Percentiles rank a stretch among this genome's conserved stretches.
phyloP scores from a whole-genome alignment of 202 grass and related monocot genomes.

The Saccharum hybrid region DNA sequence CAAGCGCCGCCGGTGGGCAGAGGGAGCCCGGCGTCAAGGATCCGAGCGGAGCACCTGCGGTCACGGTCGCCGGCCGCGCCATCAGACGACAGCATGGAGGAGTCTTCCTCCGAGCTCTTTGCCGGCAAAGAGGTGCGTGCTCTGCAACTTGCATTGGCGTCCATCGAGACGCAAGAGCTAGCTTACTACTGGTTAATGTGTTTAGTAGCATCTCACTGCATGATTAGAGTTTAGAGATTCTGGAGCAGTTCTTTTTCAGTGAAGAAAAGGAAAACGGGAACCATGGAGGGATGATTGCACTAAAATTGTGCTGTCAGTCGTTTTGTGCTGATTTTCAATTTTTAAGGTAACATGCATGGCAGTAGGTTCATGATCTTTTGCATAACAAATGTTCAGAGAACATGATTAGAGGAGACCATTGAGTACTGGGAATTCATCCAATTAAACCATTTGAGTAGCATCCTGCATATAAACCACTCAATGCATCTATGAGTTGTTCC shows the following conservation, averaged over 20 bases:
- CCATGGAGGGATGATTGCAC: too few relatives aligned
- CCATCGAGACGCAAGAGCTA: neutral
- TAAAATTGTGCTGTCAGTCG: too few relatives aligned
- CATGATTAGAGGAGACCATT: neutral
- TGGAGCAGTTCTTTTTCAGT: too few relatives aligned
- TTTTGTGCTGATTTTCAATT: too few relatives aligned
- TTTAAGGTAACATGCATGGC: neutral
- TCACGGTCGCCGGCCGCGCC: conserved; percentile 21
- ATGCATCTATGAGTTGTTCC: neutral
- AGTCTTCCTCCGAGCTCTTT: conserved; percentile 53
- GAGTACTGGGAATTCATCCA: neutral
- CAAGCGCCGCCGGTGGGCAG: neutral
- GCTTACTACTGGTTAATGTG: neutral
- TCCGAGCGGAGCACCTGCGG: neutral
- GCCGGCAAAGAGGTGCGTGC: conserved; percentile 41
- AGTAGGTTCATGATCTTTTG: neutral
- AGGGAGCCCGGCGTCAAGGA: conserved; percentile 41
- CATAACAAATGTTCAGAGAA: neutral
- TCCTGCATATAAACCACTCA: neutral
- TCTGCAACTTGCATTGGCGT: neutral
- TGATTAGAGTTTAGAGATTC: too few relatives aligned
- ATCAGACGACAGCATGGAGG: conserved; percentile 52
- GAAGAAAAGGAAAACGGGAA: too few relatives aligned
- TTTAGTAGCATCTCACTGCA: neutral
- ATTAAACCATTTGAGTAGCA: neutral